Percentiles rank a stretch among this genome's conserved stretches.
These are phyloP conservation scores for Dictyostelium intermedium DNA, from an alignment of 78 protist genomes.

Conservation along the genomic window DNA sequence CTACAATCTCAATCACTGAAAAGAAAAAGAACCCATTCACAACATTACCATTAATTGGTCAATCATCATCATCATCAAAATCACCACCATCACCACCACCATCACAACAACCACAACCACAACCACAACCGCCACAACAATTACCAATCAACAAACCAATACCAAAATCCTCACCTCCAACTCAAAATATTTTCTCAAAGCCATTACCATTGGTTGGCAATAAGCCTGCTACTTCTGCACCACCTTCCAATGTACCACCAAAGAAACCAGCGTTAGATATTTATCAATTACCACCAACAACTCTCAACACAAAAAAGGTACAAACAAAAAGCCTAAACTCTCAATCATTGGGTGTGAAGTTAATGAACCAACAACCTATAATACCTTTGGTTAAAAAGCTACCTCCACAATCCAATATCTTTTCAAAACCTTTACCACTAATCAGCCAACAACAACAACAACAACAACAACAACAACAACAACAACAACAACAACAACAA, in stretches of 20 bases:
- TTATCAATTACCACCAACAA: not conserved
- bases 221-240: not conserved
- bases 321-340: not conserved
- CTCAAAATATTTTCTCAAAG: not conserved
- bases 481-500: conserved; percentile 13
- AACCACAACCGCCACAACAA: not conserved
- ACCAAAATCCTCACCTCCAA: not conserved
- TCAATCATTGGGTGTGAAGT: not conserved
- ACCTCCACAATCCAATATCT: not conserved
- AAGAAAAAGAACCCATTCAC: not conserved
- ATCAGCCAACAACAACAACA: not conserved
- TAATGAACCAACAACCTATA: not conserved
- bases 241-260: not conserved
- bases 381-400: not conserved
- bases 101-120: not conserved
- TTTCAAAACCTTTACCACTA: conserved; percentile 27
- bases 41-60: not conserved
- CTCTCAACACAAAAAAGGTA: not conserved
- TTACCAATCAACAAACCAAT: not conserved
- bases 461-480: not conserved
- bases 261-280: not conserved
- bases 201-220: not conserved
- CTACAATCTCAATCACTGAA: not conserved
- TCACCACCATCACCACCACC: not conserved
- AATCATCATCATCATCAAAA: not conserved